Base-by-base conservation (phyloP, 208 protist genomes). In the Borovskyia barvae region DNA sequence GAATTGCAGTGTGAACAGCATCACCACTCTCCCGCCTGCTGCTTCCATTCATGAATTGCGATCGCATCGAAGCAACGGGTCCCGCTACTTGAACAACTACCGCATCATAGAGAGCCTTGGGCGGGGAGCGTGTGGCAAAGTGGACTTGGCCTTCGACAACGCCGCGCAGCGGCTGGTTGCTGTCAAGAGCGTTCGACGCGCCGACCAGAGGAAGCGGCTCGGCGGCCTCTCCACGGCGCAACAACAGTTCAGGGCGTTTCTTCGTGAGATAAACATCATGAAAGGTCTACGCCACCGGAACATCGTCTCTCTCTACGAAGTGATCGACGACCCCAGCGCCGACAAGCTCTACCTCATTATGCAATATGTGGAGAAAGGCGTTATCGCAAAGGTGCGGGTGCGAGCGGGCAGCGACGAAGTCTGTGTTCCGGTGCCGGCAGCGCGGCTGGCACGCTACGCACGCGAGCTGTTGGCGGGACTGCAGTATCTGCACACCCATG, bases 231-330 rank as follows among this genome's bases (percentile, higher is more conserved):
- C 62, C 1, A 12, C 24, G 19, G 71, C 72, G 35, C 69, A 77
- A 47, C 65, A 64, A 53, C 66, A 67, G 47, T 66, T 69, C 52
- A 52, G 56, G 52, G 72, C 75, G 25, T 72, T 92, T 51, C 60
- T 81, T n/a, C 78, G 80, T 12, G 96, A 98, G 58, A 90, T 98
- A 54, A 80, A 91, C 1, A 93, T 99, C 42, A 92, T 98, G 89
- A 98, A 98, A 72, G 96, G 97, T 46, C 66, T 98, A 19, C 52
- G 87, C 25, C 97, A 99, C 67, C 83, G 79, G n/a, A 98, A 98
- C 75, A 91, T 99, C 47, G 94, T 98, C 8, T 65, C 77, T 30
- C 59, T 98, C 12, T 96, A 90, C 58, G 96, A 98, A 65, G 95
- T 98, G 15, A 98, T 98, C 57, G 93, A 98, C 58, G 97, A 99